Evolutionary conservation across 1,139 yeast genomes (phyloP).

Genomic region (Magnusiomyces ingens): DNA sequence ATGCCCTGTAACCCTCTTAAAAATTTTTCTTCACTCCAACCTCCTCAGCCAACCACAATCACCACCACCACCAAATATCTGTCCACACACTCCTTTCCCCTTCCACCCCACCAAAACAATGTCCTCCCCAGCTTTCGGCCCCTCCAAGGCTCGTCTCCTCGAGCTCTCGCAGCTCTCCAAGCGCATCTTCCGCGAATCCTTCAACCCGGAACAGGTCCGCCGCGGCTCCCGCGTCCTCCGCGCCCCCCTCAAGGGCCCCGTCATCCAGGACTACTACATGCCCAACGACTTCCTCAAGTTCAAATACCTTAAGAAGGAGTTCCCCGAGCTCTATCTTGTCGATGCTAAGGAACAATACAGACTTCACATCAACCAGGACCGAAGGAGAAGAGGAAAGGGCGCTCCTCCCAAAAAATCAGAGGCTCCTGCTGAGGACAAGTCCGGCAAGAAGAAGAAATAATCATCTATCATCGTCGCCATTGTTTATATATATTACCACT

Average conservation of each 20-base stretch:
- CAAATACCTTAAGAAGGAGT: conserved; percentile 53
- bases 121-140: conserved; percentile 1
- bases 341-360: conserved; percentile 68
- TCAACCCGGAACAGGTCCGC: conserved; percentile 62
- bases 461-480: too few relatives aligned
- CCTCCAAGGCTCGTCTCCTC: conserved; percentile 40
- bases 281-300: conserved; percentile 54
- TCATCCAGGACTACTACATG: conserved; percentile 68
- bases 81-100: too few relatives aligned
- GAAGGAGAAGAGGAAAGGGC: conserved; percentile 87
- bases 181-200: conserved; percentile 54
- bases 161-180: conserved; percentile 54
- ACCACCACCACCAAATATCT: too few relatives aligned
- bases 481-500: too few relatives aligned
- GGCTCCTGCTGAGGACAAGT: conserved; percentile 31
- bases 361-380: conserved; percentile 29
- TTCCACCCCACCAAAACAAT: too few relatives aligned
- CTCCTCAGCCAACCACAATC: too few relatives aligned
- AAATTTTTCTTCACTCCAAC: too few relatives aligned
- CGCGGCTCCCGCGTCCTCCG: conserved; percentile 74
- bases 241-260: conserved; percentile 69
- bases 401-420: conserved; percentile 74
- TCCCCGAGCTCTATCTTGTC: conserved; percentile 50
- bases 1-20: too few relatives aligned
- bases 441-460: conserved; percentile 34